Base-by-base conservation (phyloP, 441 rosid genomes). In the Erodium chrysanthum region DNA sequence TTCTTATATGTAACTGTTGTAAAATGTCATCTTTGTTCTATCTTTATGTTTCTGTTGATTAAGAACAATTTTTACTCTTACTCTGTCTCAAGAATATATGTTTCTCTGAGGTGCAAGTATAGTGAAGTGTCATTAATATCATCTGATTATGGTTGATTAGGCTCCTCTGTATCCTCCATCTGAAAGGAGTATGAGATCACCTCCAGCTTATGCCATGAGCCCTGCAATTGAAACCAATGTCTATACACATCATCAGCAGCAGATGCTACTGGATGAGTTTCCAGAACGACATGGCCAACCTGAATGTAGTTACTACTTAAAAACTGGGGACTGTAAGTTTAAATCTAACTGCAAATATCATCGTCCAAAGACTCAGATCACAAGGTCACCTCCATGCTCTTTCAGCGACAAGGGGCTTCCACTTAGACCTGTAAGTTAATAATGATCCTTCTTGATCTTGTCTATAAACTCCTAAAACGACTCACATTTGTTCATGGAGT, bases 251-350 rank as follows among this genome's bases (percentile, higher is more conserved):
- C 81, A 83, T 75, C 84, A 79, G 68, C 77, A 72, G 56, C 87
- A 76, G 64, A 76, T 73, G 71, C 64, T 75, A 66, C 73, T 78
- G 46, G 92, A 86, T 65, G 96, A 91, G 71, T 95, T 79, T 71
- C 97, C 99, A 0, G 92, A 86, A 75, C 88, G 96, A 68, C 97
- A 92, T 23, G 96, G 91, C 77, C 91, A 85, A 71, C 96, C 94
- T 21, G 97, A 87, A 27, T 95, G 97, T 82, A 79, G 74, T 74
- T 90, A 81, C 74, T 95, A 80, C 68, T 52, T 92, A 44, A 92
- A 84, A 83, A 88, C 90, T 21, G 99, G 99, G 70, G 92, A 86
- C 66, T 95, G 99, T 62, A 95, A 88, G 82, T 95, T 81, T 68
- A 95, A 78, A 74, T 83, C 84, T 67, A 87, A 58, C 68, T 95